phyloP scores from a whole-genome alignment of 257 asterid species.

The Gynochthodes officinalis region DNA sequence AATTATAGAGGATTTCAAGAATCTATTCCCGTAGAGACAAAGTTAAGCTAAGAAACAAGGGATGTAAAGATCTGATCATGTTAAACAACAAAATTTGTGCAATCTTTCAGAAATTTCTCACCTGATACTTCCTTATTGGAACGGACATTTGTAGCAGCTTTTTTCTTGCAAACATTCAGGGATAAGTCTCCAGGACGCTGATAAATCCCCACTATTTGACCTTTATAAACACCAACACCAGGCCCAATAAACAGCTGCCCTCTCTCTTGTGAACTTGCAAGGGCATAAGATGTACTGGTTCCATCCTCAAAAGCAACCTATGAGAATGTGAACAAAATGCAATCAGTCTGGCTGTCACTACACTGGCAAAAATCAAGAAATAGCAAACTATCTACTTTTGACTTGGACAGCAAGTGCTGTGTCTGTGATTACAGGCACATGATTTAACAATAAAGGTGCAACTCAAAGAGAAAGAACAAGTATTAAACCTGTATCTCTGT shows the following conservation, averaged over 20 bases:
- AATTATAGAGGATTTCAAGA: background rate
- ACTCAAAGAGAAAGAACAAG: background rate
- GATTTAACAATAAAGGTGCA: background rate
- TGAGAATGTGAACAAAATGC: background rate
- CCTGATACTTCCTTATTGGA: conserved; percentile 92
- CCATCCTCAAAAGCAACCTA: conserved; percentile 97
- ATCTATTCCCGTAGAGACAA: background rate
- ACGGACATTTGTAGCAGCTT: conserved; percentile 93
- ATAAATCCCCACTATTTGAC: conserved; percentile 93
- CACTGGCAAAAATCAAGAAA: background rate
- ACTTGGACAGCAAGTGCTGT: background rate
- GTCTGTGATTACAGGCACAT: background rate
- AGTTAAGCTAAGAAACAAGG: background rate
- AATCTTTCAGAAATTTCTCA: conserved; percentile 23
- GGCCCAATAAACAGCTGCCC: conserved; percentile 90
- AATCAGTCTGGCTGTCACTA: conserved; percentile 1
- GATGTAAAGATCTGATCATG: background rate
- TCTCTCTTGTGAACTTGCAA: conserved; percentile 87
- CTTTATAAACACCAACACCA: conserved; percentile 84
- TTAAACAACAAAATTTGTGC: background rate
- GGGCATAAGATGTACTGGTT: conserved; percentile 81
- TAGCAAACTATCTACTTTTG: background rate
- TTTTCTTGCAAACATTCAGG: conserved; percentile 91
- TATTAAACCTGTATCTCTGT: background rate
- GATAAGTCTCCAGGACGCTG: conserved; percentile 96